phyloP scores from a whole-genome alignment of 768 basidiomycete genomes.

The Cubamyces sp. region DNA sequence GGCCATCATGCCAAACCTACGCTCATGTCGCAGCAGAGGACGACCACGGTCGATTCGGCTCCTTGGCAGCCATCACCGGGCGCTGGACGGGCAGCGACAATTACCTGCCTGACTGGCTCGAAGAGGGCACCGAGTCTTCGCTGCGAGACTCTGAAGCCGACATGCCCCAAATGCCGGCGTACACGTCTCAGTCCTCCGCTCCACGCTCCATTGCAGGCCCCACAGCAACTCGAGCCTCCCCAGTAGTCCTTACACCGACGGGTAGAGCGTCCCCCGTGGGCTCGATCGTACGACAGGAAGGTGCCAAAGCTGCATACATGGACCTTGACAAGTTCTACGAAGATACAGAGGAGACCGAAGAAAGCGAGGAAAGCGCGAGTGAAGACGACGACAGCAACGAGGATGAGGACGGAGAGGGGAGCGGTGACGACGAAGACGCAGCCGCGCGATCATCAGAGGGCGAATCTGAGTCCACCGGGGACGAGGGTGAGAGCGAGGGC shows the following conservation, averaged over 20 bases:
- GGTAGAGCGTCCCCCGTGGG: slow-evolving; percentile 49
- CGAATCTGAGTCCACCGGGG: slow-evolving; percentile 17
- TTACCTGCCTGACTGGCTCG: slow-evolving; percentile 83
- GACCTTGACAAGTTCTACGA: slow-evolving; percentile 82
- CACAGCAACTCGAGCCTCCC: slow-evolving; percentile 40
- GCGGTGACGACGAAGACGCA: slow-evolving; percentile 38
- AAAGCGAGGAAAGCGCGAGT: slow-evolving; percentile 32
- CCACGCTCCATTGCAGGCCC: slow-evolving; percentile 27
- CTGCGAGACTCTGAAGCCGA: slow-evolving; percentile 75
- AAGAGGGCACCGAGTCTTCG: slow-evolving; percentile 78
- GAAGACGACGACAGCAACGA: slow-evolving; percentile 42
- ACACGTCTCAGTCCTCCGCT: slow-evolving; percentile 40
- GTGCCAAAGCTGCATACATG: slow-evolving; percentile 50
- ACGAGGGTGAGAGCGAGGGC: slow-evolving; percentile 36
- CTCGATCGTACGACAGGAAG: slow-evolving; percentile 37
- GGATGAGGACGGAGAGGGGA: slow-evolving; percentile 28
- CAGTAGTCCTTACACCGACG: slow-evolving; percentile 62
- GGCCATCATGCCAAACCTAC: not conserved
- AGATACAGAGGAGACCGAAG: slow-evolving; percentile 42
- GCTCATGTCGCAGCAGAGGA: slow-evolving; percentile 35
- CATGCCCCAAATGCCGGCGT: slow-evolving; percentile 32
- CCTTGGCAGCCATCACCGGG: slow-evolving; percentile 64
- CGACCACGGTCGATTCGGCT: slow-evolving; percentile 58
- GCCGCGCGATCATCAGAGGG: slow-evolving; percentile 16
- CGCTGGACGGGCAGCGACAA: slow-evolving; percentile 55